phyloP scores from a whole-genome alignment of 192 early-diverging fungal genomes.

The Chytriomyces hyalinus region DNA sequence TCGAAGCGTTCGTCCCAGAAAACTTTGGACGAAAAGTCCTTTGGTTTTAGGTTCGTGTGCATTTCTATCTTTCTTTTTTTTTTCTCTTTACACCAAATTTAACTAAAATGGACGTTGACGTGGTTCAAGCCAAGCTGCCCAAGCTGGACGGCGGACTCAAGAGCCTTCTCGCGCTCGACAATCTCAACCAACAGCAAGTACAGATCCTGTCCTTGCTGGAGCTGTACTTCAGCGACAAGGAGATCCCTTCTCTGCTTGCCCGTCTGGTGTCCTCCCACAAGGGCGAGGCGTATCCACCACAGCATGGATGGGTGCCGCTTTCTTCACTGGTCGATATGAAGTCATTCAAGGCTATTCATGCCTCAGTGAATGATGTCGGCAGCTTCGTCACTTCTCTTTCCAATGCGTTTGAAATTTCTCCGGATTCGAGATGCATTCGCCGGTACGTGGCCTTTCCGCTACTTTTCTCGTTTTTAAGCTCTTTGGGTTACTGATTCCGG shows the following conservation, averaged over 20 bases:
- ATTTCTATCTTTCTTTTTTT: constrained; percentile 3
- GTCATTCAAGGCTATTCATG: background rate
- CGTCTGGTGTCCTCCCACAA: background rate
- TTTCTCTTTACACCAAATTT: background rate
- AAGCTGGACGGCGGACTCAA: background rate
- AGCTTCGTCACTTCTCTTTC: background rate
- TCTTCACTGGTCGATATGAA: background rate
- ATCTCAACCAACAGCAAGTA: background rate
- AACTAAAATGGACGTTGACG: constrained; percentile 16
- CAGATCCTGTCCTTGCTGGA: background rate
- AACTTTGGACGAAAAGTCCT: constrained; percentile 18
- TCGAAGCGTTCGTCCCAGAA: constrained; percentile 31
- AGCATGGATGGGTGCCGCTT: constrained; percentile 9
- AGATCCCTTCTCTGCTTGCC: background rate
- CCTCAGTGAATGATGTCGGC: background rate
- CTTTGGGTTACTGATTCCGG: background rate
- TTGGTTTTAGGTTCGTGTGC: background rate
- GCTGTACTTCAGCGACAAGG: constrained; percentile 30
- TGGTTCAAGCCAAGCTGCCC: background rate
- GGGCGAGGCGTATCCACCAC: background rate
- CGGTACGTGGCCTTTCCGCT: background rate
- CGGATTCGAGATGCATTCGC: constrained; percentile 2
- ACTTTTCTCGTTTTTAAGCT: background rate
- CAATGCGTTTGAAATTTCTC: background rate
- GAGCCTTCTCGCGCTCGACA: background rate